phyloP scores from a whole-genome alignment of 495 filamentous ascomycete genomes.

The Podospora pseudocomata region DNA sequence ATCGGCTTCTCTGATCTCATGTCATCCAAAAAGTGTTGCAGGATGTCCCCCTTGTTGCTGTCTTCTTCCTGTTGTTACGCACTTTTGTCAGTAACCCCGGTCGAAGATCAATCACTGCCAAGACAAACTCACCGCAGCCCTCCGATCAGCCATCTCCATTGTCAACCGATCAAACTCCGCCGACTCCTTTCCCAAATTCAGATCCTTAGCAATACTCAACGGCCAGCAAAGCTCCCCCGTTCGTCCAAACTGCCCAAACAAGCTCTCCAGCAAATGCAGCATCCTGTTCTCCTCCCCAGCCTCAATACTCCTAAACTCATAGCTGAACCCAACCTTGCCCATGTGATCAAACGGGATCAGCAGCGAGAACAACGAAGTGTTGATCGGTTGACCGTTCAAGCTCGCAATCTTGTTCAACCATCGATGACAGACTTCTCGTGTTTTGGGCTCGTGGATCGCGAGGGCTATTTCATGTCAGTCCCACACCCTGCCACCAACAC shows the following conservation, averaged over 20 bases:
- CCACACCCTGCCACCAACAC: not conserved
- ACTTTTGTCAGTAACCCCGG: not conserved
- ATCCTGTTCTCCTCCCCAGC: conserved; percentile 19
- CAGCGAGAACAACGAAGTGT: conserved; percentile 23
- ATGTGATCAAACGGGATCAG: conserved; percentile 27
- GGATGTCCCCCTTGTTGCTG: conserved; percentile 15
- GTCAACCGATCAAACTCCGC: conserved; percentile 20
- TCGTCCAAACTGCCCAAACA: conserved; percentile 18
- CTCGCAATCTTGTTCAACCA: conserved; percentile 30
- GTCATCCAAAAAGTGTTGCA: conserved; percentile 23
- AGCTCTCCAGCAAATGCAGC: conserved; percentile 22
- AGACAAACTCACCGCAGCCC: conserved; percentile 12
- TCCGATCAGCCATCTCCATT: conserved; percentile 14
- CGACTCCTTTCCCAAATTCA: conserved; percentile 9
- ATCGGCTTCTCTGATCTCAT: conserved; percentile 17
- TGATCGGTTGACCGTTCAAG: conserved; percentile 8
- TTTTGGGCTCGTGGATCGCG: conserved; percentile 67
- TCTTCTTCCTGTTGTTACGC: conserved; percentile 7
- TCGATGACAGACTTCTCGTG: conserved; percentile 71
- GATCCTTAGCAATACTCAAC: conserved; percentile 6
- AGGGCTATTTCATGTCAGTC: conserved; percentile 46
- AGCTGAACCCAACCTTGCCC: conserved; percentile 23
- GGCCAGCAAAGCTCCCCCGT: conserved; percentile 24
- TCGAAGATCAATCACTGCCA: not conserved
- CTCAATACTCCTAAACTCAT: conserved; percentile 16